Conservation (phyloP, 2,329 filamentous ascomycete genomes). For the Xylariales sp. region DNA sequence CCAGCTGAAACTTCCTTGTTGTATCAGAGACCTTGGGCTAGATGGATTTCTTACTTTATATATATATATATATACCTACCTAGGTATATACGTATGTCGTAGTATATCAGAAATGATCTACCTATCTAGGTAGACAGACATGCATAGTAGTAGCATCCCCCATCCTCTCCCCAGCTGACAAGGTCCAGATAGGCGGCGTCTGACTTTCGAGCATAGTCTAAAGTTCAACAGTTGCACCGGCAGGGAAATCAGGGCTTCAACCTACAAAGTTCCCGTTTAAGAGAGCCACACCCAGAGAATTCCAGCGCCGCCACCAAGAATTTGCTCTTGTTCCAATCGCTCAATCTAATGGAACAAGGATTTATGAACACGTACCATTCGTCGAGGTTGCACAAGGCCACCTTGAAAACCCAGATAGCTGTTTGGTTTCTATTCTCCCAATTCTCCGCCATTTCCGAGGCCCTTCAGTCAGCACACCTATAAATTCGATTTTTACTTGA, state of each 20-base stretch:
- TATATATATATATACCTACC: too few relatives aligned
- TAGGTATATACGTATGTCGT: too few relatives aligned
- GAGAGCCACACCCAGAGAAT: not conserved
- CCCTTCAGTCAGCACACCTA: not conserved
- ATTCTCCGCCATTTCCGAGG: not conserved
- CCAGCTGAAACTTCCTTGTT: conserved; percentile 20
- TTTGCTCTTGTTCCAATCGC: not conserved
- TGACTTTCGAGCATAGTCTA: not conserved
- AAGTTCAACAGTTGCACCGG: too few relatives aligned
- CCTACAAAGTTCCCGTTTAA: not conserved
- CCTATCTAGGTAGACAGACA: not conserved
- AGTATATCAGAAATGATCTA: not conserved
- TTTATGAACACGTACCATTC: conserved; percentile 25
- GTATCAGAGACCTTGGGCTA: not conserved
- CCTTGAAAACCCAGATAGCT: not conserved
- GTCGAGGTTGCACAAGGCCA: not conserved
- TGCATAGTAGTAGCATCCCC: not conserved
- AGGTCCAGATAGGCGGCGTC: not conserved
- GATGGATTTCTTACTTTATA: not conserved
- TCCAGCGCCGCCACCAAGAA: not conserved
- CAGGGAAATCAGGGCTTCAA: not conserved
- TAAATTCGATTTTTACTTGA: not conserved
- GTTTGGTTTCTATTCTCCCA: not conserved
- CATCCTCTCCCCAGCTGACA: not conserved
- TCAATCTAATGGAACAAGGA: conserved; percentile 18